A percentile compares a stretch with the other conserved stretches of the same genome.
phyloP scores from a whole-genome alignment of 2,329 filamentous ascomycete genomes.

The Fusarium sp. region DNA sequence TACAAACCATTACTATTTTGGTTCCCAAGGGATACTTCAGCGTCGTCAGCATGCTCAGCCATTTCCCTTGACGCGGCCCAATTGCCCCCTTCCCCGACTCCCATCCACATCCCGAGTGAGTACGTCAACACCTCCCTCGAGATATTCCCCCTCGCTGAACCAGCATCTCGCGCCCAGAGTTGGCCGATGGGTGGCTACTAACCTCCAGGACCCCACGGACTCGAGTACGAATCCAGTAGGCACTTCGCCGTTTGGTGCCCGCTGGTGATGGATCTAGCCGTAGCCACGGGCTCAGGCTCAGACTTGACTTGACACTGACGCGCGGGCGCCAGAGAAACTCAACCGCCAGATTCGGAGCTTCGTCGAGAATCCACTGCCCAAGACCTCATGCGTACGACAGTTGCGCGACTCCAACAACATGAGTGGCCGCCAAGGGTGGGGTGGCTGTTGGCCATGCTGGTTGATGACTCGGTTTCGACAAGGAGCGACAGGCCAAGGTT shows the following conservation, averaged over 20 bases:
- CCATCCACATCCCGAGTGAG: slow-evolving; percentile 2
- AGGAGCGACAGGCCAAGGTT: neutral
- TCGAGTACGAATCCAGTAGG: slow-evolving; percentile 31
- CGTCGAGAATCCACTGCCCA: neutral
- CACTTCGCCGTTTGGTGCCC: slow-evolving; percentile 16
- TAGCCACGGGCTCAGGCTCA: slow-evolving; percentile 6
- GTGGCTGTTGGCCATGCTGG: slow-evolving; percentile 8
- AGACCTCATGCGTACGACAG: slow-evolving; percentile 11
- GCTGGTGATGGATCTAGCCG: slow-evolving; percentile 14
- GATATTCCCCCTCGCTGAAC: neutral
- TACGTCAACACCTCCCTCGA: neutral
- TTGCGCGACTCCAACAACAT: slow-evolving; percentile 24
- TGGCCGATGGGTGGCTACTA: slow-evolving; percentile 1
- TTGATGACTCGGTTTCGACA: slow-evolving; percentile 29
- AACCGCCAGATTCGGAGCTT: slow-evolving; percentile 22
- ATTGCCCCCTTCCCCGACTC: neutral
- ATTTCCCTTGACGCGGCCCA: slow-evolving; percentile 18
- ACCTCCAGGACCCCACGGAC: slow-evolving; percentile 13
- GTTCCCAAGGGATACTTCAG: slow-evolving; percentile 2
- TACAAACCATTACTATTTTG: neutral
- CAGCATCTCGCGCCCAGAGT: neutral
- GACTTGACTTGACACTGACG: slow-evolving; percentile 22
- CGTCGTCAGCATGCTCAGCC: slow-evolving; percentile 36
- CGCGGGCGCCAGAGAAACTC: slow-evolving; percentile 30
- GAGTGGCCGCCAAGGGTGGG: slow-evolving; percentile 21